Conservation (phyloP, 257 asterid species). For the Misopates orontium region DNA sequence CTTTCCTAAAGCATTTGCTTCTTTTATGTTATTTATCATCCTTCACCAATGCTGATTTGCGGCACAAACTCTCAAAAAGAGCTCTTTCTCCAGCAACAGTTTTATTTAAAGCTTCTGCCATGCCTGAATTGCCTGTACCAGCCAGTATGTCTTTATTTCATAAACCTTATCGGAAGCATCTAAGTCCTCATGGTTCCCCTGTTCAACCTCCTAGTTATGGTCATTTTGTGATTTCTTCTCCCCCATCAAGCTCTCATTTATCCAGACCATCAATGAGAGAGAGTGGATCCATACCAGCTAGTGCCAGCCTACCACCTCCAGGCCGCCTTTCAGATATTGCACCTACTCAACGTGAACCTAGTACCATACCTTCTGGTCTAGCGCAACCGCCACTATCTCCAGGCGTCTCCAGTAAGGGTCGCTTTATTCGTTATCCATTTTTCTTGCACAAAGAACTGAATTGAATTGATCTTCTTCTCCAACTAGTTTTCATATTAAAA, state of each 20-base stretch:
- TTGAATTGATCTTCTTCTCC: neutral
- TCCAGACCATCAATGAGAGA: constrained; percentile 58
- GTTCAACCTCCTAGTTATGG: constrained; percentile 56
- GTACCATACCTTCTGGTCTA: constrained; percentile 63
- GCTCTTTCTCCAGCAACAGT: constrained; percentile 35
- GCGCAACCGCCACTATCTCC: constrained; percentile 92
- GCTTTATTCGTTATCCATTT: constrained; percentile 13
- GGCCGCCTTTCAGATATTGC: constrained; percentile 46
- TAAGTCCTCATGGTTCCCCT: constrained; percentile 48
- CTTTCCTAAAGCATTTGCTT: constrained; percentile 43
- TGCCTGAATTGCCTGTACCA: constrained; percentile 46
- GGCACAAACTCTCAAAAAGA: constrained; percentile 34
- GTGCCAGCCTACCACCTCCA: constrained; percentile 47
- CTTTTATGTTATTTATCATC: constrained; percentile 44
- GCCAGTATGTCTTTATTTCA: constrained; percentile 38
- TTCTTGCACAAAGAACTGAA: constrained; percentile 6
- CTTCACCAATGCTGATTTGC: constrained; percentile 42
- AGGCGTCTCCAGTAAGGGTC: constrained; percentile 63
- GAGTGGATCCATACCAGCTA: constrained; percentile 44
- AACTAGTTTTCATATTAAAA: constrained; percentile 2
- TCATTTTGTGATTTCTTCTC: constrained; percentile 52
- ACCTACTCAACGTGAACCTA: constrained; percentile 59
- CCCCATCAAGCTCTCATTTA: constrained; percentile 55
- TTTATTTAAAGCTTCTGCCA: constrained; percentile 35
- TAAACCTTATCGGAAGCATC: constrained; percentile 33